Evolutionary conservation across 495 filamentous ascomycete species (phyloP), one percentile per base, ranked within the genome.

Genomic region (Penicillium bialowiezense): DNA sequence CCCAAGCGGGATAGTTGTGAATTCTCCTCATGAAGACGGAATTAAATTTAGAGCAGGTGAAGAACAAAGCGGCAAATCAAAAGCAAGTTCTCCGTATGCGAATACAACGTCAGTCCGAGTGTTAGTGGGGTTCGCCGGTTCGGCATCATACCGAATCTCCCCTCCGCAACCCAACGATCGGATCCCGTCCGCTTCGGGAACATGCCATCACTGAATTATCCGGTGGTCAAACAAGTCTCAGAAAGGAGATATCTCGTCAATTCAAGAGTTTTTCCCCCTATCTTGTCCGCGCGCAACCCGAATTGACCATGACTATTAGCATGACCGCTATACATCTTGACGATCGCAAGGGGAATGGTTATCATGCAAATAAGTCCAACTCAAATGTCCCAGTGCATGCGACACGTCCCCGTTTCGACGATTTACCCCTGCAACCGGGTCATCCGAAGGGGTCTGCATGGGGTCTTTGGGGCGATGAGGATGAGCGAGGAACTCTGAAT

Each of bases 401-500:
- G 7, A 32, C 7, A 32, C 29, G 29, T 32, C 48, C 56, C 13
- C 20, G 24, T 10, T 77, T 77, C 49, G 65, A 73, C n/a, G 55
- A 61, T 41, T 68, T 77, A 1, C 71, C 75, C 1, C 48, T 76
- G 7, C 56, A 67, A n/a, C 41, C 61, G 32, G 59, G 56, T 15
- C 68, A 75, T 36, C 74, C 75, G 10, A 62, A 60, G 14, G 58
- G 48, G 20, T 68, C 74, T 7, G 76, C 77, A 9, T 79, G 76
- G 75, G 69, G 73, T 1, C 54, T 79, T 1, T 79, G 74, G 56
- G 75, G 76, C n/a, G 54, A 54, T 1, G 48, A 76, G 10, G 76
- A 77, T 58, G 66, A 72, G 50, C 56, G 77, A 1, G 76, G 74
- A 8, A 70, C 69, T 9, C 50, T 79, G 40, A 78, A 78, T 55